Percentiles rank a stretch among this genome's conserved stretches.
phyloP scores from a whole-genome alignment of 139 green algal genomes.

The Chlamydomonas urium region DNA sequence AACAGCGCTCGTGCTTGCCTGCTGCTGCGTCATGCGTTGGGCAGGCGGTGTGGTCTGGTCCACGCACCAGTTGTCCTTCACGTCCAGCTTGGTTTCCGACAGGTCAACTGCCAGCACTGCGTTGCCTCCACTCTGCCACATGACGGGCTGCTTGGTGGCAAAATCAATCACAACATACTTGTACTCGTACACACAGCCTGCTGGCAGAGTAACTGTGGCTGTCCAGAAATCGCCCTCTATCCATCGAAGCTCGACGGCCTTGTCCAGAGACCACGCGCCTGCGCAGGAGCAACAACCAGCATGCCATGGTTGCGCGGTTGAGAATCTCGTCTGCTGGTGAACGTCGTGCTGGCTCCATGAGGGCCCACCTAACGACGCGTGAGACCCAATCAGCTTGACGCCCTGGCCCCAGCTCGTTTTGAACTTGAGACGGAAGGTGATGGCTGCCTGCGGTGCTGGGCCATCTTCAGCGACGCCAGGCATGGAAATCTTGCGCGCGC shows the following conservation, averaged over 20 bases:
- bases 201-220: constrained; percentile 30
- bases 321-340: too few species aligned
- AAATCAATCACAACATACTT: constrained; percentile 46
- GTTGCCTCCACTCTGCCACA: constrained; percentile 23
- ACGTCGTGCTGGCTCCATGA: too few species aligned
- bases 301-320: too few species aligned
- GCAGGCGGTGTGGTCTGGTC: too few species aligned
- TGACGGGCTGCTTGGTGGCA: constrained; percentile 24
- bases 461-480: too few species aligned
- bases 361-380: constrained; percentile 32
- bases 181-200: constrained; percentile 37
- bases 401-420: constrained; percentile 32
- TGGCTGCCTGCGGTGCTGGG: too few species aligned
- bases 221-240: constrained; percentile 31
- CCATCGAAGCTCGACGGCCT: constrained; percentile 26
- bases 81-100: background rate
- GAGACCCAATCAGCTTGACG: constrained; percentile 39
- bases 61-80: constrained; percentile 5
- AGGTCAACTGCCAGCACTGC: background rate
- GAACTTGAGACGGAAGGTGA: constrained; percentile 44
- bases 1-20: too few species aligned
- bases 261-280: background rate
- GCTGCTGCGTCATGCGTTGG: too few species aligned
- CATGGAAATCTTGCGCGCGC: too few species aligned
- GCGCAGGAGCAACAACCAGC: too few species aligned